Evolutionary conservation across 2,329 filamentous ascomycete genomes (phyloP), one percentile per base, ranked within the genome.

Genomic region (Colletotrichum endophyticum): DNA sequence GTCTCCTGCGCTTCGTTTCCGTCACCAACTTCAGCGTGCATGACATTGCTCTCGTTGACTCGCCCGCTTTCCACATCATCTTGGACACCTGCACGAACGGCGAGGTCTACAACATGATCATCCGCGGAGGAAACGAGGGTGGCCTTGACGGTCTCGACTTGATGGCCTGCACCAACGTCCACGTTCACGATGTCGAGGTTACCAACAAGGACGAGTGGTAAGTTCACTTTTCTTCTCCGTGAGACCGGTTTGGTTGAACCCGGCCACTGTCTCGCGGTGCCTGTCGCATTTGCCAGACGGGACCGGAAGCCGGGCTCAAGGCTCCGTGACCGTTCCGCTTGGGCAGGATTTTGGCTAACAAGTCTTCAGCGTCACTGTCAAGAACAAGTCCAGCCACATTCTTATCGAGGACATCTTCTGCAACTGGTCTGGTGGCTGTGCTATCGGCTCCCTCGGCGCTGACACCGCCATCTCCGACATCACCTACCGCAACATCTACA

Each of bases 161-260:
- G 6, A 90, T 86, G 83, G 69, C 73, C 13, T 86, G 87, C 15
- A 86, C 81, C 61, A 91, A 92, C 78, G 87, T 92, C 70, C 90
- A 88, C 87, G 84, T 92, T 64, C 91, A 92, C 79, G 91, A 92
- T 80, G 85, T 92, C 59, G 89, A 89, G 84, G 90, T 92, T 8
- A 91, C 91, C 28, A 92, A 92, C 86, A 91, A 91, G 82, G 90
- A 92, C 79, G 91, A 92, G 80, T 92, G 90, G 80, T 77, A 22
- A 56, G 75, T 88, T 91, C 0, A 90, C 88, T 5, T 88, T 90
- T 39, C 91, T 15, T 4, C 15, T 30, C 5, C 16, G n/a, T 15
- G 22, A 59, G 56, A 19, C 2, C 25, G 13, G 56, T 28, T 9
- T 16, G 22, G 22, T 16, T 28, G 22, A 27, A 28, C 7, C 15